Conservation (phyloP, 2,329 filamentous ascomycete genomes). For the Coniochaeta pulveracea region DNA sequence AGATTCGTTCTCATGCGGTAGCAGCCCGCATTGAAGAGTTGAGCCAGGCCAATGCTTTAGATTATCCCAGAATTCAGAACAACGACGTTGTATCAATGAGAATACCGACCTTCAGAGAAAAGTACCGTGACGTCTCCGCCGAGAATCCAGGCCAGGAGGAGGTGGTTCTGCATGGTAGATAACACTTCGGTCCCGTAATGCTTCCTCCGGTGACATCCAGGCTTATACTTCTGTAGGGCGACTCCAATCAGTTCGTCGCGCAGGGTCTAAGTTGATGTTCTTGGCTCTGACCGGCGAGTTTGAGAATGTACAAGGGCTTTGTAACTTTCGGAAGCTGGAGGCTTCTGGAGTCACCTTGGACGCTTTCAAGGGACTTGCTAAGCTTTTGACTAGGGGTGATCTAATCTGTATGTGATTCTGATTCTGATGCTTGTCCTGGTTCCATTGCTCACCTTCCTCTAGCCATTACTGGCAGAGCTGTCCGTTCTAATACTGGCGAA, state of each 20-base stretch:
- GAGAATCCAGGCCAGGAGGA: conserved; percentile 15
- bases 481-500: conserved; percentile 61
- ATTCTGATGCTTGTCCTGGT: conserved; percentile 5
- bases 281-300: conserved; percentile 68
- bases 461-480: conserved; percentile 62
- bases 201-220: background rate
- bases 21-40: conserved; percentile 38
- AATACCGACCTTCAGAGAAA: conserved; percentile 24
- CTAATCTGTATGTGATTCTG: conserved; percentile 55
- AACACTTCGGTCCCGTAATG: background rate
- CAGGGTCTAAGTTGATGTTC: conserved; percentile 73
- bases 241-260: conserved; percentile 57
- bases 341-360: conserved; percentile 20
- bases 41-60: conserved; percentile 31
- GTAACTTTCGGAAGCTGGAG: conserved; percentile 47
- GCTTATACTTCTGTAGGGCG: conserved; percentile 38
- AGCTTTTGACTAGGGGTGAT: conserved; percentile 68
- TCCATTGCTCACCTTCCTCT: conserved; percentile 12
- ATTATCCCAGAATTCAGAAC: conserved; percentile 41
- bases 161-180: conserved; percentile 16
- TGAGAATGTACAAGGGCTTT: conserved; percentile 62
- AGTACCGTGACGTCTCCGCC: conserved; percentile 15
- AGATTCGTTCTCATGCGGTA: conserved; percentile 6
- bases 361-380: conserved; percentile 49
- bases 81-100: conserved; percentile 20